phyloP scores from a whole-genome alignment of 176 grass and related monocot genomes.

The Carex myosuroides region DNA sequence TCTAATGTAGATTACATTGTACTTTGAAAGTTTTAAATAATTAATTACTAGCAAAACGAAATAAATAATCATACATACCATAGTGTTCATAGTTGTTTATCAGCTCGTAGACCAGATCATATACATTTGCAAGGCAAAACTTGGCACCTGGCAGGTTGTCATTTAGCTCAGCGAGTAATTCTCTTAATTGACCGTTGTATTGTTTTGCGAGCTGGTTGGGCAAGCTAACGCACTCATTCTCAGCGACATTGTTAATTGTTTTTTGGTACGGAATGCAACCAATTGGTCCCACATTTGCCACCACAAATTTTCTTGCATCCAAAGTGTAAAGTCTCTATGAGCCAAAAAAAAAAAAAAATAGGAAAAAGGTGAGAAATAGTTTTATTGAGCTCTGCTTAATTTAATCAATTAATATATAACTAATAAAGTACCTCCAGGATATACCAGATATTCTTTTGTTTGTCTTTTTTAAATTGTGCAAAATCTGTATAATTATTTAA shows the following conservation, averaged over 20 bases:
- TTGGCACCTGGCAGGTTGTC: slow-evolving; percentile 38
- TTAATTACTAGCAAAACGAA: neutral
- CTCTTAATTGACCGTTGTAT: slow-evolving; percentile 53
- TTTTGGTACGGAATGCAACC: slow-evolving; percentile 99
- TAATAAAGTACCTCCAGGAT: neutral
- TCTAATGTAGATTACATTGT: neutral
- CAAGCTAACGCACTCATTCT: slow-evolving; percentile 64
- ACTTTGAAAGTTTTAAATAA: neutral
- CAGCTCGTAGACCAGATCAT: slow-evolving; percentile 72
- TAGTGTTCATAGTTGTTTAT: slow-evolving; percentile 55
- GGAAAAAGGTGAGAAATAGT: neutral
- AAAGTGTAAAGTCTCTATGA: slow-evolving; percentile 62
- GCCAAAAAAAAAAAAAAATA: neutral
- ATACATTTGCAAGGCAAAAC: slow-evolving; percentile 87
- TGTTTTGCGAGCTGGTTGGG: slow-evolving; percentile 66
- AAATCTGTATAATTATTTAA: neutral
- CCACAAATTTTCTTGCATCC: slow-evolving; percentile 73
- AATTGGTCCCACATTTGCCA: slow-evolving; percentile 81
- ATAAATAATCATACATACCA: slow-evolving; percentile 23
- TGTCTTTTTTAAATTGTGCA: neutral
- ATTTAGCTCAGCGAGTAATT: slow-evolving; percentile 61
- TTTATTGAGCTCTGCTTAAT: neutral
- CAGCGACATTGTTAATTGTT: slow-evolving; percentile 45
- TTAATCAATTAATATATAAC: neutral
- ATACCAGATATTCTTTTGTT: neutral